These are phyloP conservation scores for Arthrobotrys iridis DNA, from an alignment of 2,329 filamentous ascomycete genomes.

Conservation along the genomic window DNA sequence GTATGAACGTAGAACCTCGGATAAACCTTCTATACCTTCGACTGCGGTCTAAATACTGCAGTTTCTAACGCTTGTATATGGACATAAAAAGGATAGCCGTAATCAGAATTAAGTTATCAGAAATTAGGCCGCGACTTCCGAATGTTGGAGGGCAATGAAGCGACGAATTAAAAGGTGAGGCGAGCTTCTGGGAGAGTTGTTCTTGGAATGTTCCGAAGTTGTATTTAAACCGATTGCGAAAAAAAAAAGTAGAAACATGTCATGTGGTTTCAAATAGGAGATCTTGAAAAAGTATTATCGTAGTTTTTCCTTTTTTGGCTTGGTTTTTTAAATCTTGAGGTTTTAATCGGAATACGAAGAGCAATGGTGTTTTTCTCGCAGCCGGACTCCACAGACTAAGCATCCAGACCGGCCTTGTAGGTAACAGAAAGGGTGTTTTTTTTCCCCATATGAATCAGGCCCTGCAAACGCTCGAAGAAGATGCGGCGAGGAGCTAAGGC, in stretches of 20 bases:
- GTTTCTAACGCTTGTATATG: neutral
- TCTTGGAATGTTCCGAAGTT: neutral
- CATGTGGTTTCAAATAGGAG: constrained; percentile 24
- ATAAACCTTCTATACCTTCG: neutral
- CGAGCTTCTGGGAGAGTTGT: neutral
- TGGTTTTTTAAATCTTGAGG: neutral
- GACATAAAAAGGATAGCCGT: neutral
- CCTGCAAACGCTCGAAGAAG: neutral
- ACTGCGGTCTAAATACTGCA: neutral
- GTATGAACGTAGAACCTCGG: constrained; percentile 2
- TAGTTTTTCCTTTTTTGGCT: constrained; percentile 11
- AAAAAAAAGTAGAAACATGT: neutral
- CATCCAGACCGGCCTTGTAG: constrained; percentile 14
- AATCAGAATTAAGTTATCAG: neutral
- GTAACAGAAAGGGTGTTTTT: neutral
- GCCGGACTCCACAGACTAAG: constrained; percentile 38
- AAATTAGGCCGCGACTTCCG: neutral
- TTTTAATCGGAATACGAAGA: constrained; percentile 13
- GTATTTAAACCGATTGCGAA: constrained; percentile 37
- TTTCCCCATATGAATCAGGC: constrained; percentile 27
- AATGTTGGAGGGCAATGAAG: neutral
- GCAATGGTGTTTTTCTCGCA: constrained; percentile 4
- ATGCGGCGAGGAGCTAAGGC: neutral
- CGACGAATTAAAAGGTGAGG: neutral
- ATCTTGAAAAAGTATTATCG: constrained; percentile 24